Base-by-base conservation (phyloP, 1,284 basidiomycete species). In the Xerocomus nothofagi region DNA sequence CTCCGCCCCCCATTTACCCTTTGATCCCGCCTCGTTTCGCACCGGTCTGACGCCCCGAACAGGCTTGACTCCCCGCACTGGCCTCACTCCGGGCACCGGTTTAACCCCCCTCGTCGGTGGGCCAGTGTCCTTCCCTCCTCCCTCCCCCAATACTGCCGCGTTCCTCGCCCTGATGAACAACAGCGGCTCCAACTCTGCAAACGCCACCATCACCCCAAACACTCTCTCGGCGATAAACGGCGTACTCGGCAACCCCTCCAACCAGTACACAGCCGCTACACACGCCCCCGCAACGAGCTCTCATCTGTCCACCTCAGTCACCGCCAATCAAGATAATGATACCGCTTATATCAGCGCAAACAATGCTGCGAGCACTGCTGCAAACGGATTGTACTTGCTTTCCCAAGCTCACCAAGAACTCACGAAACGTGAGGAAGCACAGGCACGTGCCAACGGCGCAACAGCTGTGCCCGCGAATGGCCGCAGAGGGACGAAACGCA, bases 401-500 rank as follows among this genome's bases (percentile, higher is more conserved):
- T 90, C 86, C 7, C 93, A 97, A 69, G 93, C 93, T 20, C 93
- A 96, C 65, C 92, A 96, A 66, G 93, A 97, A 76, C 82, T 97
- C 50, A 91, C 91, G n/a, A 96, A 96, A 75, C 85, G 92, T 21
- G 93, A 96, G 65, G 89, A 91, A 66, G 80, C 81, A 0, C 81
- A 84, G 58, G 77, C 78, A 50, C 77, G 79, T 49, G 78, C 77
- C 18, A 69, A 68, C 40, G 66, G 62, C 45, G 49, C 56, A 14
- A 52, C 43, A 29, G 30, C 52, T 5, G 49, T 65, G 37, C 55
- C 64, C 42, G 48, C 45, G 6, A 71, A 69, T 51, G 65, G 62
- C 33, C 82, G 82, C 56, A 78, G 85, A 30, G 78, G 79, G 2
- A 74, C 80, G 8, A 89, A 88, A 69, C 80, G 86, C 58, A 88